These are phyloP conservation scores for Candida pseudoviswanathii DNA, from an alignment of 1,139 yeast genomes.

Conservation along the genomic window DNA sequence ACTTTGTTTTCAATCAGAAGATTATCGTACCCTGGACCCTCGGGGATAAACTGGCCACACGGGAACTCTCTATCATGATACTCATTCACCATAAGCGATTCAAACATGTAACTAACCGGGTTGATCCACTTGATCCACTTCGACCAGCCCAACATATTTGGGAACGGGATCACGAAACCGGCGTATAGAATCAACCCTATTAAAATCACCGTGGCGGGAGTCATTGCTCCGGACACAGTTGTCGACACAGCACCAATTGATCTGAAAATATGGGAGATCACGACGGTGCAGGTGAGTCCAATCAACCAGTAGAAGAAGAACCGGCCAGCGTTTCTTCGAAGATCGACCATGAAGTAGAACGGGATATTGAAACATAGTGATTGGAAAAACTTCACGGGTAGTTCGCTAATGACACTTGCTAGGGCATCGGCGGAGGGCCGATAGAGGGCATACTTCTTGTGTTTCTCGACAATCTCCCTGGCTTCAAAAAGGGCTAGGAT, in stretches of 20 bases:
- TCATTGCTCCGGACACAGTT: constrained; percentile 58
- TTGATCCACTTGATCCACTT: constrained; percentile 61
- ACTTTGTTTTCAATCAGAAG: constrained; percentile 37
- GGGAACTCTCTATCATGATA: constrained; percentile 49
- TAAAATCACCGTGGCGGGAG: constrained; percentile 58
- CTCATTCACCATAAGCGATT: constrained; percentile 56
- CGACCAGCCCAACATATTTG: constrained; percentile 63
- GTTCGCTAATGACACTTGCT: constrained; percentile 57
- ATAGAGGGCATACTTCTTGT: constrained; percentile 62
- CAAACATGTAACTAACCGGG: constrained; percentile 62
- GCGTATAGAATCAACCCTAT: constrained; percentile 56
- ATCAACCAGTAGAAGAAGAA: constrained; percentile 56
- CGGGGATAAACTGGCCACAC: constrained; percentile 50
- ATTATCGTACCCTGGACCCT: constrained; percentile 38
- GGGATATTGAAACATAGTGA: constrained; percentile 48
- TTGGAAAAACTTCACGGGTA: constrained; percentile 54
- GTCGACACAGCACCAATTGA: constrained; percentile 59
- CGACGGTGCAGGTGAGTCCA: constrained; percentile 45
- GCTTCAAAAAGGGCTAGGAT: constrained; percentile 57
- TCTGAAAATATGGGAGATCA: constrained; percentile 61
- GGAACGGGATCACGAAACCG: constrained; percentile 60
- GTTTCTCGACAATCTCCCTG: constrained; percentile 63
- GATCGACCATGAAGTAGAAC: constrained; percentile 58
- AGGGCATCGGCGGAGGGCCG: constrained; percentile 67
- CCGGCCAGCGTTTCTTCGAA: constrained; percentile 59